A percentile compares a stretch with the other conserved stretches of the same genome.
phyloP scores from a whole-genome alignment of 441 rosid species.

The Bocquillonia castaneifolia region DNA sequence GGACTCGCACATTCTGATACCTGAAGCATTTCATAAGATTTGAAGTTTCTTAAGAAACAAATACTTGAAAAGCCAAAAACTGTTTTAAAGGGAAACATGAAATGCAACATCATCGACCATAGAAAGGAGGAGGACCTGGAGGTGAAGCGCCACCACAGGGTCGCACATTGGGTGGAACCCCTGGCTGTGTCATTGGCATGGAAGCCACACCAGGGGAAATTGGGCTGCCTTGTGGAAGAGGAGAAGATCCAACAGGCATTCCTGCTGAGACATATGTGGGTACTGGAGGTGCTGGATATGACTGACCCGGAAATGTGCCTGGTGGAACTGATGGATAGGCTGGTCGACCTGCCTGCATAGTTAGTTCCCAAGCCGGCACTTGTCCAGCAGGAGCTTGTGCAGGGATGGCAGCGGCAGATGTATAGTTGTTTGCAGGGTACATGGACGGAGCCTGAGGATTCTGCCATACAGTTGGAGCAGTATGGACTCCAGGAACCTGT shows the following conservation, averaged over 20 bases:
- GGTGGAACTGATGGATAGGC: constrained; percentile 28
- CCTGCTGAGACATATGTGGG: constrained; percentile 33
- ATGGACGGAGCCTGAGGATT: constrained; percentile 45
- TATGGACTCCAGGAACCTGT: constrained; percentile 41
- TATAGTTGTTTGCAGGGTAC: constrained; percentile 39
- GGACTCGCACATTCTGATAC: constrained; percentile 1
- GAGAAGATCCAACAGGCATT: constrained; percentile 43
- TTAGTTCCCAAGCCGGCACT: constrained; percentile 46
- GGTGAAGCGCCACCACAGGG: constrained; percentile 39
- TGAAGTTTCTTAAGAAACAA: constrained; percentile 20
- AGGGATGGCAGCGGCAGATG: constrained; percentile 38
- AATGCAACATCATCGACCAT: constrained; percentile 33
- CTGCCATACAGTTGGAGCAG: constrained; percentile 58
- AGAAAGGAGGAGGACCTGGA: constrained; percentile 46
- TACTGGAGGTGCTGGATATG: constrained; percentile 28
- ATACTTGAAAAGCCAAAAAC: constrained; percentile 9
- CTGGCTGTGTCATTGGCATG: constrained; percentile 30
- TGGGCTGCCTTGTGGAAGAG: constrained; percentile 34
- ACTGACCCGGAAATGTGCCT: constrained; percentile 45
- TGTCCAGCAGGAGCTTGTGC: constrained; percentile 38
- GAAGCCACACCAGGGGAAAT: constrained; percentile 29
- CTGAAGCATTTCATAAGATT: background rate
- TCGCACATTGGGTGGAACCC: constrained; percentile 33
- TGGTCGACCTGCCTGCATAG: constrained; percentile 33
- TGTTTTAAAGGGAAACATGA: constrained; percentile 2